phyloP scores from a whole-genome alignment of 495 filamentous ascomycete species.

The Stereocaulon alpinum region DNA sequence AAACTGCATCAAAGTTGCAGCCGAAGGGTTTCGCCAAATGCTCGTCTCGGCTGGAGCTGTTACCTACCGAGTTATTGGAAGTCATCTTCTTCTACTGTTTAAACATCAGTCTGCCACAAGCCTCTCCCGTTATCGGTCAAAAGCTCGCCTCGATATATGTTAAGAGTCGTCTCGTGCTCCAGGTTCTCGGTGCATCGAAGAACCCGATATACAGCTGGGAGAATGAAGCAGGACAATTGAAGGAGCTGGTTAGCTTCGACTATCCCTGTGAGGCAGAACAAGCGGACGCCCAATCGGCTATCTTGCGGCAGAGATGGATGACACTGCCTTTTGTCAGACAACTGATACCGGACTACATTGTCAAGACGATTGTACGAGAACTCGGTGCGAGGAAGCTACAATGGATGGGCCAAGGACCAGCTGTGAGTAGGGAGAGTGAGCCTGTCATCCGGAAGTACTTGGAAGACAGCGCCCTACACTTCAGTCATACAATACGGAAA shows the following conservation, averaged over 20 bases:
- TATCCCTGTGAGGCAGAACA: background rate
- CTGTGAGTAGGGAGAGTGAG: conserved; percentile 1
- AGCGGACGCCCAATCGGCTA: conserved; percentile 9
- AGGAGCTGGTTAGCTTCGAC: too few species aligned
- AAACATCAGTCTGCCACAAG: conserved; percentile 38
- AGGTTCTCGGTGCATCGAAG: background rate
- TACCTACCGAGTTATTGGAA: conserved; percentile 46
- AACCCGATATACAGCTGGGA: too few species aligned
- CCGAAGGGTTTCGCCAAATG: background rate
- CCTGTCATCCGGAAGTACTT: conserved; percentile 6
- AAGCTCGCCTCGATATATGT: conserved; percentile 27
- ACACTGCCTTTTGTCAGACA: conserved; percentile 5
- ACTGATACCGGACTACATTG: conserved; percentile 4
- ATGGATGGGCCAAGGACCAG: conserved; percentile 4
- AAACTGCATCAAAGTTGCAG: background rate
- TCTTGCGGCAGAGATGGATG: conserved; percentile 17
- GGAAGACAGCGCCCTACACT: background rate
- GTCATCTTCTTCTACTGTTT: conserved; percentile 41
- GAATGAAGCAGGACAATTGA: too few species aligned
- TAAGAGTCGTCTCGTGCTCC: conserved; percentile 11
- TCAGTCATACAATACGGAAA: background rate
- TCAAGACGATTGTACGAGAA: conserved; percentile 4
- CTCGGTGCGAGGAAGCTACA: background rate
- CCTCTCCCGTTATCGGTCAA: conserved; percentile 30
- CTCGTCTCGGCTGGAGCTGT: conserved; percentile 34